Evolutionary conservation across 1,284 basidiomycete genomes (phyloP), one percentile per base, ranked within the genome.

Genomic region (Thelephora terrestris): DNA sequence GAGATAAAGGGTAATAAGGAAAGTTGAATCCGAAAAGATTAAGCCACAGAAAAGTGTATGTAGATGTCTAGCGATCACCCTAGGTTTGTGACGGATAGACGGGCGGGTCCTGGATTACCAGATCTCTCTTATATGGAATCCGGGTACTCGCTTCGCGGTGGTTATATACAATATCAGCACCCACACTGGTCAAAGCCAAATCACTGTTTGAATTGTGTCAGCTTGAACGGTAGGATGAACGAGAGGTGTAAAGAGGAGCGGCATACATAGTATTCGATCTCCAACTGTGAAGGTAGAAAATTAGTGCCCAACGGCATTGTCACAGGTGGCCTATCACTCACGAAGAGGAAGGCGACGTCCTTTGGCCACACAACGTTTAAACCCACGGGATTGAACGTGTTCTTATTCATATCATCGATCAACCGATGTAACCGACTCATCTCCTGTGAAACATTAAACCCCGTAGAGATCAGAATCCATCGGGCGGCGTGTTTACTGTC

Each of bases 281-380:
- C 85, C 55, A 88, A 70, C 84, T 87, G 50, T 43, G 40, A 35
- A 3, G 24, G 27, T 14, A 18, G 25, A 47, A 24, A 45, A 23
- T 37, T 32, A 39, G 23, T 49, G 23, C 49, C n/a, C 47, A 3
- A 49, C 44, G 9, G 12, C 29, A 32, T 39, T 36, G 16, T n/a
- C 2, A 14, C 4, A 32, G 6, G 7, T 14, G 29, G 9, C 29
- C 4, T 10, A 12, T 32, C 18, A 83, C 87, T 65, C 60, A 92
- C 89, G 66, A 87, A 94, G 55, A 93, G 68, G 62, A 91, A 92
- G 0, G 85, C 91, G 50, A 83, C 80, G 57, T 75, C 76, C 36
- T 74, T 70, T 2, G 91, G 91, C 79, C 87, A 86, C 25, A 89
- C 67, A 43, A 94, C 76, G 54, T 90, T 84, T 55, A 94, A 64